These are phyloP conservation scores for Lipomyces spencermartinsiae DNA, from an alignment of 805 yeast species.

Conservation along the genomic window DNA sequence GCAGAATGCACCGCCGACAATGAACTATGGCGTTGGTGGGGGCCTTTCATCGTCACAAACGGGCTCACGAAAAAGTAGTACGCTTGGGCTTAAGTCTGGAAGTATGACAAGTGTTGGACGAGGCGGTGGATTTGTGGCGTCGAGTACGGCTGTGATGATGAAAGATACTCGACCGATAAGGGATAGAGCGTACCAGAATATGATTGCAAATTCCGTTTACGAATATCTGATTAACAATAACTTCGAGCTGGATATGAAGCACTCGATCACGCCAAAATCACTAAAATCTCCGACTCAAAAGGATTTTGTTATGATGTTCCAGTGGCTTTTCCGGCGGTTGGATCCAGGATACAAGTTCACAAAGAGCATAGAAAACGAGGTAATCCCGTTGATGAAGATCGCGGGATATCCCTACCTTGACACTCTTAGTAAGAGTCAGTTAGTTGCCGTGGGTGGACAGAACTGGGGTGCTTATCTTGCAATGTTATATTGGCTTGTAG, in stretches of 20 bases:
- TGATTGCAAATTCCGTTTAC: constrained; percentile 59
- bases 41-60: background rate
- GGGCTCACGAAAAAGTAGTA: constrained; percentile 24
- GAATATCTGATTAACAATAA: constrained; percentile 66
- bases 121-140: constrained; percentile 31
- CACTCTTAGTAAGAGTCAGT: constrained; percentile 79
- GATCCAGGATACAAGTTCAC: constrained; percentile 81
- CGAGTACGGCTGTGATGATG: constrained; percentile 14
- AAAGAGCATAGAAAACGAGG: constrained; percentile 75
- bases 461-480: constrained; percentile 86
- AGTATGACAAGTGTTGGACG: constrained; percentile 5
- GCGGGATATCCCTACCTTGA: constrained; percentile 82
- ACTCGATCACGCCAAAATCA: constrained; percentile 67
- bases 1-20: constrained; percentile 23
- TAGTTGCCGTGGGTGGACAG: constrained; percentile 85
- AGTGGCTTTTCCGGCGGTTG: constrained; percentile 74
- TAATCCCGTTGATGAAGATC: constrained; percentile 66
- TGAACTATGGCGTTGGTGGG: constrained; percentile 13
- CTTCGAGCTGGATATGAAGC: constrained; percentile 78
- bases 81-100: constrained; percentile 10
- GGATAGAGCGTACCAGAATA: constrained; percentile 67
- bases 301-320: constrained; percentile 78
- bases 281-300: constrained; percentile 83
- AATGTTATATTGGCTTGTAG: constrained; percentile 80
- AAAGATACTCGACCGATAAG: constrained; percentile 78